Conservation (phyloP, 2,329 filamentous ascomycete species). For the Byssoonygena ceratinophila region DNA sequence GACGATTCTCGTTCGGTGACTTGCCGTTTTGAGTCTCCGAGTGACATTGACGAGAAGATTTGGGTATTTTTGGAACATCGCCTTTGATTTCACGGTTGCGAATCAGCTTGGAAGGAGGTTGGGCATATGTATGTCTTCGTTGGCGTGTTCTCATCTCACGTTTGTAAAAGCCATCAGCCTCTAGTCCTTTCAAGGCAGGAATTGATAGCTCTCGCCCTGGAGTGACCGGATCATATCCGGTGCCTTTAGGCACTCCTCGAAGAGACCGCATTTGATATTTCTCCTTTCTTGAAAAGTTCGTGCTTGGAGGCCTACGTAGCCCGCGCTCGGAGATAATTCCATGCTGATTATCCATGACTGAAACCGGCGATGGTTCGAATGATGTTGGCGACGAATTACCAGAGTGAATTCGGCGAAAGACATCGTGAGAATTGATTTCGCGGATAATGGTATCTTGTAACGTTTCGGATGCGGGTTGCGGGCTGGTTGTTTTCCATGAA, state of each 20-base stretch:
- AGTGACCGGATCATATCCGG: constrained; percentile 21
- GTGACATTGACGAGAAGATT: background rate
- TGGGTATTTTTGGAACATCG: background rate
- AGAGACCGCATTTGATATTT: constrained; percentile 25
- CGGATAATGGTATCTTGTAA: constrained; percentile 36
- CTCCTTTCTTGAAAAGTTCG: constrained; percentile 25
- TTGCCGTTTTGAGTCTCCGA: constrained; percentile 1
- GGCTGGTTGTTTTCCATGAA: constrained; percentile 23
- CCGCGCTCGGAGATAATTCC: constrained; percentile 7
- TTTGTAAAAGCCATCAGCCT: background rate
- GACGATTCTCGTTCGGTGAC: constrained; percentile 5
- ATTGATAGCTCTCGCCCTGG: constrained; percentile 16
- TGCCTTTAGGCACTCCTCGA: constrained; percentile 24
- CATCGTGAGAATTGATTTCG: constrained; percentile 37
- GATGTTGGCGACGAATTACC: constrained; percentile 6
- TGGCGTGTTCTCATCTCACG: constrained; percentile 16
- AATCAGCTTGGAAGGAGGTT: constrained; percentile 23
- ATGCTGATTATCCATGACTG: background rate
- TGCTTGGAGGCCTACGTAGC: constrained; percentile 17
- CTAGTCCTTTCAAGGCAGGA: constrained; percentile 17
- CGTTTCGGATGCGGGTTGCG: constrained; percentile 32
- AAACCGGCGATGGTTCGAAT: constrained; percentile 3
- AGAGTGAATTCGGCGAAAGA: constrained; percentile 24
- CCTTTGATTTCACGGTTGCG: constrained; percentile 12
- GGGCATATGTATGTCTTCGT: constrained; percentile 35